phyloP scores from a whole-genome alignment of 2,329 filamentous ascomycete species.

The Aspergillus aculeatinus region DNA sequence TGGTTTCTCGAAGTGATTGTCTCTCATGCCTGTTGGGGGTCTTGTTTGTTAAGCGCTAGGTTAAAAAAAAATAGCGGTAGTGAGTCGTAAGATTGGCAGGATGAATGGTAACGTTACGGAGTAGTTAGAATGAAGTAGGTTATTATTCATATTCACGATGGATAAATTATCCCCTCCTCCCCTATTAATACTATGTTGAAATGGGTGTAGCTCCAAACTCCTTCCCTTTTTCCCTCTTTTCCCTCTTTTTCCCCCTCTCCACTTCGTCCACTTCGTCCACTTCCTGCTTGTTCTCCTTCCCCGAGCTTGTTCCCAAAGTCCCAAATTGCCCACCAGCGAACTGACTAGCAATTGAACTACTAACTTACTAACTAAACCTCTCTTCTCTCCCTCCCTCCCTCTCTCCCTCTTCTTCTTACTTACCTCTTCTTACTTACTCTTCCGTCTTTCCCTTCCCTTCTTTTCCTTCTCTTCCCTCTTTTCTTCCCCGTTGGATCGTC shows the following conservation, averaged over 20 bases:
- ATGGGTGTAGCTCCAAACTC: background rate
- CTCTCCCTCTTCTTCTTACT: background rate
- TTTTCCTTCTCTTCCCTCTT: conserved; percentile 17
- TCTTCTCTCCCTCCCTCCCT: background rate
- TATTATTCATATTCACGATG: too few species aligned
- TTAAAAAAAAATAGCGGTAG: too few species aligned
- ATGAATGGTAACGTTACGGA: too few species aligned
- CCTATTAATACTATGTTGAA: background rate
- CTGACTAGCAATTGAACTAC: background rate
- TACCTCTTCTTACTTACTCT: conserved; percentile 11
- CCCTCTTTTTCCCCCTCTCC: background rate
- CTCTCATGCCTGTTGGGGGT: too few species aligned
- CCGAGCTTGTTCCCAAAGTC: background rate
- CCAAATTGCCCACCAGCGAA: background rate
- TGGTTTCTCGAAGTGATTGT: too few species aligned
- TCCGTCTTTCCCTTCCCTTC: conserved; percentile 8
- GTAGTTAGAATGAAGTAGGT: too few species aligned
- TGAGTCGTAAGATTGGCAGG: too few species aligned
- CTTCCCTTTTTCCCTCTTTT: background rate
- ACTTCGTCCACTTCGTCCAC: background rate
- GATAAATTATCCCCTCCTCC: background rate
- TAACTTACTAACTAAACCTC: background rate
- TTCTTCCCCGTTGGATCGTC: conserved; percentile 1
- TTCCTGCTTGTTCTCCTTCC: background rate
- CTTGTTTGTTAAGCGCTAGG: too few species aligned